Evolutionary conservation across 371 early-diverging fungal genomes (phyloP).

Genomic region (Mucor racemosus): DNA sequence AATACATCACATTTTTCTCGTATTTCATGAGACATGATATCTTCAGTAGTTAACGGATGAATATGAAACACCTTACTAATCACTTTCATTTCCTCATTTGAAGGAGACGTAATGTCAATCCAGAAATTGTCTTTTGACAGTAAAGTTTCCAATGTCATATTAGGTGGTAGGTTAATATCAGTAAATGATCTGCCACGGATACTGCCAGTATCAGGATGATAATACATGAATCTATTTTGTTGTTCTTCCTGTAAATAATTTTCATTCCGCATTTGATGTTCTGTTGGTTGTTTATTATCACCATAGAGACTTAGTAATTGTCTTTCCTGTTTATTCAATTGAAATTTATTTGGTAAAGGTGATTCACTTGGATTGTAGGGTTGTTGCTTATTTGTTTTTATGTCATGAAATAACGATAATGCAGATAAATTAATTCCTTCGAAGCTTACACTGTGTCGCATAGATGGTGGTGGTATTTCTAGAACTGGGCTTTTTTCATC

Average conservation of each 20-base stretch:
- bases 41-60: slow-evolving; percentile 90
- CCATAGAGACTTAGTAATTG: slow-evolving; percentile 40
- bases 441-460: neutral
- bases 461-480: neutral
- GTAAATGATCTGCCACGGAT: slow-evolving; percentile 27
- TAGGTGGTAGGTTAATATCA: slow-evolving; percentile 23
- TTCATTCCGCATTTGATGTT: slow-evolving; percentile 1
- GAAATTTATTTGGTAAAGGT: neutral
- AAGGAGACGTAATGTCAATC: slow-evolving; percentile 87
- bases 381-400: neutral
- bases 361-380: neutral
- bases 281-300: slow-evolving; percentile 21
- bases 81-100: slow-evolving; percentile 76
- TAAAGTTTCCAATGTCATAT: slow-evolving; percentile 43
- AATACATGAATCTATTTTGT: slow-evolving; percentile 34
- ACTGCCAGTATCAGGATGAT: slow-evolving; percentile 47
- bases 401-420: slow-evolving; percentile 2
- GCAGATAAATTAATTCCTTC: slow-evolving; percentile 4
- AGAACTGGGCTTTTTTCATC: slow-evolving; percentile 2
- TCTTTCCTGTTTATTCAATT: slow-evolving; percentile 6
- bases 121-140: slow-evolving; percentile 76
- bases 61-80: slow-evolving; percentile 67
- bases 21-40: slow-evolving; percentile 84
- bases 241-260: neutral
- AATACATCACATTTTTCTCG: slow-evolving; percentile 93